phyloP scores from a whole-genome alignment of 1,139 yeast genomes.

The Scheffersomyces cryptocercus region DNA sequence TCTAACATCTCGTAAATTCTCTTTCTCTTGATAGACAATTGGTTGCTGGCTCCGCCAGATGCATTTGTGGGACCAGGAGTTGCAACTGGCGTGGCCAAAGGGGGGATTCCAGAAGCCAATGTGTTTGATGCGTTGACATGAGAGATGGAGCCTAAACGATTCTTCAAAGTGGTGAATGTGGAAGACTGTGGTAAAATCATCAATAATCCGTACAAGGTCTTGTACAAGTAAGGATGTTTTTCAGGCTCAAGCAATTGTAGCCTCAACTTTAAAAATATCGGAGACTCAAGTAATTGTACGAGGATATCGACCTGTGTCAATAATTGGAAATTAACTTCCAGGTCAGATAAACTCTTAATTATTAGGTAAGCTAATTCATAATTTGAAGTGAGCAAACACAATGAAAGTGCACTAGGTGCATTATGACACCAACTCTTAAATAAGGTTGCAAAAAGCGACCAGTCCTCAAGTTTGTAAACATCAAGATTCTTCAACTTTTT shows the following conservation, averaged over 20 bases:
- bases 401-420: slow-evolving; percentile 82
- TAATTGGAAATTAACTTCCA: slow-evolving; percentile 70
- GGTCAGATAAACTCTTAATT: slow-evolving; percentile 71
- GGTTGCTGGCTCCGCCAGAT: slow-evolving; percentile 19
- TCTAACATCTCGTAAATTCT: slow-evolving; percentile 57
- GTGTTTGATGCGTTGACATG: slow-evolving; percentile 21
- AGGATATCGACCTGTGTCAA: slow-evolving; percentile 78
- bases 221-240: slow-evolving; percentile 76
- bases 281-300: slow-evolving; percentile 76
- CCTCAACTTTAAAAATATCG: slow-evolving; percentile 85
- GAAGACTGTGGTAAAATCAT: slow-evolving; percentile 96
- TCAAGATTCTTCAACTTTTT: slow-evolving; percentile 58
- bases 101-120: slow-evolving; percentile 12
- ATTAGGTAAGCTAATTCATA: slow-evolving; percentile 86
- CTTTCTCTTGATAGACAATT: slow-evolving; percentile 43
- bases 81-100: slow-evolving; percentile 24
- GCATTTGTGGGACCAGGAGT: slow-evolving; percentile 20
- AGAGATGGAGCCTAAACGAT: slow-evolving; percentile 60
- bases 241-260: slow-evolving; percentile 87
- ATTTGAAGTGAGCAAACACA: slow-evolving; percentile 85
- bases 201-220: slow-evolving; percentile 85
- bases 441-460: slow-evolving; percentile 69
- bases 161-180: slow-evolving; percentile 81
- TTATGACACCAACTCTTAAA: slow-evolving; percentile 94
- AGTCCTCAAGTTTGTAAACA: slow-evolving; percentile 56